phyloP scores from a whole-genome alignment of 495 filamentous ascomycete genomes.

The Annulohypoxylon moriforme region DNA sequence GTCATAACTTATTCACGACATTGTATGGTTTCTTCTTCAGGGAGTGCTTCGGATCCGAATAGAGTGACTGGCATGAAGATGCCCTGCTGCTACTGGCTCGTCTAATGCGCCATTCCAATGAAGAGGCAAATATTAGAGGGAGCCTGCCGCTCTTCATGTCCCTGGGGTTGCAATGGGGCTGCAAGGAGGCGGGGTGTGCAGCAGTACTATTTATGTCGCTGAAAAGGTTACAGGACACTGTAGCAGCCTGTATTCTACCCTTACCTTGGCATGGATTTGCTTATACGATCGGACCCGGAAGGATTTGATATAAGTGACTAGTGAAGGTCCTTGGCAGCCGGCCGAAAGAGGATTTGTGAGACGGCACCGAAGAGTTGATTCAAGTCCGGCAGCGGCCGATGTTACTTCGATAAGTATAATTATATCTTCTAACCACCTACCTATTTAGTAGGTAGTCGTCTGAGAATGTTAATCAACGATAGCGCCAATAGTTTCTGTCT shows the following conservation, averaged over 20 bases:
- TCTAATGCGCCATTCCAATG: neutral
- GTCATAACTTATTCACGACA: neutral
- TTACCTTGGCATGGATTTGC: neutral
- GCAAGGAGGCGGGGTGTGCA: constrained; percentile 38
- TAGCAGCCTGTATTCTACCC: constrained; percentile 18
- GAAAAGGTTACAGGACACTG: constrained; percentile 2
- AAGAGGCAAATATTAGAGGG: neutral
- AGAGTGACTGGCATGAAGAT: neutral
- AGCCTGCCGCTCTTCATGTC: constrained; percentile 18
- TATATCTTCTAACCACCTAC: neutral
- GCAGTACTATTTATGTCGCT: constrained; percentile 27
- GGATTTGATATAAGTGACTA: neutral
- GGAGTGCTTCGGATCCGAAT: neutral
- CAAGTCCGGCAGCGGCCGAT: neutral
- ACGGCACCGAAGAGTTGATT: neutral
- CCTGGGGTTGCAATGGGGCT: constrained; percentile 33
- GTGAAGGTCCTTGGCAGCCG: neutral
- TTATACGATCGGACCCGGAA: neutral
- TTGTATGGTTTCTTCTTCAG: neutral
- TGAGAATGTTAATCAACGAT: neutral
- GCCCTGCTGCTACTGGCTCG: neutral
- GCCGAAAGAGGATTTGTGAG: neutral
- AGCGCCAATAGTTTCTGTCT: neutral
- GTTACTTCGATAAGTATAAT: neutral
- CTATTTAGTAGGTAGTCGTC: neutral